Base-by-base conservation (phyloP, 1,284 basidiomycete genomes). In the Sanghuangporus baumii region DNA sequence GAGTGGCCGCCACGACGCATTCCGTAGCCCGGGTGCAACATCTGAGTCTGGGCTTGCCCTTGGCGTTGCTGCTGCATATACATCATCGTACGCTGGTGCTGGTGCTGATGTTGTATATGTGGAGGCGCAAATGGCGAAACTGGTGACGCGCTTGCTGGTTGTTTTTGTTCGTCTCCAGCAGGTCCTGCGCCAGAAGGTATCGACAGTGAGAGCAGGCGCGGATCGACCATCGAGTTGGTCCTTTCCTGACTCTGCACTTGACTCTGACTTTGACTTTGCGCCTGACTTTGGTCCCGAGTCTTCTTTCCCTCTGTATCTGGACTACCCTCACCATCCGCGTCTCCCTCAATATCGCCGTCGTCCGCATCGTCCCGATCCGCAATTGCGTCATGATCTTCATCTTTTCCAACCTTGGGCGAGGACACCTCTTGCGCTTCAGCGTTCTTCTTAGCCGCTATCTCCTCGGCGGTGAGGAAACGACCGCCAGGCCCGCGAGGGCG, bases 401-500 rank as follows among this genome's bases (percentile, higher is more conserved):
- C 34, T 34, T 54, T 51, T n/a, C 14, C 52, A 14, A 12, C 52
- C 16, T 46, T 46, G 43, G 48, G 26, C 14, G 52, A n/a, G 23
- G 66, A 58, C 20, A 66, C 67, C 43, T 68, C 68, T 9, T 56
- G 72, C 37, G 67, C 72, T 62, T 71, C 72, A 4, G 73, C 71
- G n/a, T 76, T 74, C 68, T 88, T 88, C 72, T 89, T 87, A 0
- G 87, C 88, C 1, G 89, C 90, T 55, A 96, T 95, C 76, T 98
- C 94, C 31, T 95, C 93, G 46, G 94, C 92, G 6, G 95, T 98
- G 68, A 98, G 85, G 79, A 98, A 98, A 37, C 96, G 87, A 20
- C 96, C 96, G 34, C 97, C 96, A 43, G 96, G 96, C 1, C 96
- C 96, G 66, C 97, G 84, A 14, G 96, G 96, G 40, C 96, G 86